phyloP scores from a whole-genome alignment of 176 grass and related monocot genomes.

The Carex littledalei region DNA sequence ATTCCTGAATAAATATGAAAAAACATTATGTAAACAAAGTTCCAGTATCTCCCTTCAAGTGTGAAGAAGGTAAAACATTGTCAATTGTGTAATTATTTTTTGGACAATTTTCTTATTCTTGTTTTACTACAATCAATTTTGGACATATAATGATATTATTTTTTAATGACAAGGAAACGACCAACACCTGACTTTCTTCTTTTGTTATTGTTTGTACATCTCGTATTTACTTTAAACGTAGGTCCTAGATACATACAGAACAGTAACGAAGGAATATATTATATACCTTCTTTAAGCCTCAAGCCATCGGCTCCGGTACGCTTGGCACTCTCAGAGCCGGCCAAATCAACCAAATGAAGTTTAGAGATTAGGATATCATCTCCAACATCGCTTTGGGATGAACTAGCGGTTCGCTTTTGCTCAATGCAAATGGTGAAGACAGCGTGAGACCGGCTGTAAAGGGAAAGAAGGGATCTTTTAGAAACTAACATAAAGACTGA shows the following conservation, averaged over 20 bases:
- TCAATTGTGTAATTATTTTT: background rate
- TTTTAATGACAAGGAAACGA: background rate
- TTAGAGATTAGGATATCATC: slow-evolving; percentile 43
- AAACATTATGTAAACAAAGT: background rate
- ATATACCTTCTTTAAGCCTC: slow-evolving; percentile 45
- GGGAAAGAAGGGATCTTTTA: background rate
- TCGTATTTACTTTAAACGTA: background rate
- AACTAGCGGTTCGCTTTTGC: slow-evolving; percentile 33
- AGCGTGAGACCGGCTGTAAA: slow-evolving; percentile 47
- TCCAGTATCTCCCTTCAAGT: background rate
- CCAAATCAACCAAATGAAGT: slow-evolving; percentile 48
- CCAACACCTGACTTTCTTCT: background rate
- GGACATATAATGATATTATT: background rate
- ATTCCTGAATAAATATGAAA: slow-evolving; percentile 28
- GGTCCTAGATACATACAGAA: background rate
- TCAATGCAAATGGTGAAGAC: slow-evolving; percentile 47
- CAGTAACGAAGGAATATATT: background rate
- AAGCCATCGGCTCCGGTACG: slow-evolving; percentile 51
- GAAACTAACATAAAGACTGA: background rate
- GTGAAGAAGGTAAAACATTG: background rate
- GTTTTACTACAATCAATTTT: background rate
- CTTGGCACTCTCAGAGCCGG: slow-evolving; percentile 51
- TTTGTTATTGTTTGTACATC: background rate
- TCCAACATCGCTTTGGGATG: slow-evolving; percentile 15
- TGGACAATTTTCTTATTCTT: background rate